Evolutionary conservation across 106 monocot genomes (phyloP), one percentile per base, ranked within the genome.

Genomic region (Hemerocallis citrina): DNA sequence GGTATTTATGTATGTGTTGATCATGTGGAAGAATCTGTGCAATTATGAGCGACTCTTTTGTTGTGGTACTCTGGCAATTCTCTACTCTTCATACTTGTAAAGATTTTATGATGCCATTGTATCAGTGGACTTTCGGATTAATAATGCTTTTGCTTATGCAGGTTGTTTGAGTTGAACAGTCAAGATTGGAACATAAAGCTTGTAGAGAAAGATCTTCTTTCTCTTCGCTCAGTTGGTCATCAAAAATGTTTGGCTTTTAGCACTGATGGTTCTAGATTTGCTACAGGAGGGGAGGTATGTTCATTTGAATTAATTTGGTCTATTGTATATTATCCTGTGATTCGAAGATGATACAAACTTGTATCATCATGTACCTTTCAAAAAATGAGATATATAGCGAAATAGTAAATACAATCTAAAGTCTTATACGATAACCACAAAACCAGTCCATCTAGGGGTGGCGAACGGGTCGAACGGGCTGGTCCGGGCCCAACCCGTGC

Each of bases 161-260:
- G 87, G 68, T 76, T 82, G 51, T 79, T 70, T 68, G 79, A 83
- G 66, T 62, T 88, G 63, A 44, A 67, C 64, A 16, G 19, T 67
- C 57, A 73, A 43, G 82, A 82, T 58, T 73, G 58, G 38, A 45
- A 6, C 19, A 27, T 70, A 31, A 61, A 64, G 37, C 82, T 88
- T 39, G 6, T 73, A 12, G 50, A 51, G 14, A 83, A 66, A 43
- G 82, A 72, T 60, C 37, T 66, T 57, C 64, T 68, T 16, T 62
- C 57, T 36, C 79, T 88, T 41, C 63, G 79, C 19, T 82, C 73
- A 48, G 25, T 71, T 70, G 87, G 82, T 35, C 61, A 22, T 57
- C 87, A 88, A 72, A 83, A 82, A 60, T 82, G 82, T 63, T 38
- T 79, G 47, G 68, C 79, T 60, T 88, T 88, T 72, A 88, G 87